Evolutionary conservation across 208 protist species (phyloP), one percentile per base, ranked within the genome.

Genomic region (Trypanosoma boissoni): DNA sequence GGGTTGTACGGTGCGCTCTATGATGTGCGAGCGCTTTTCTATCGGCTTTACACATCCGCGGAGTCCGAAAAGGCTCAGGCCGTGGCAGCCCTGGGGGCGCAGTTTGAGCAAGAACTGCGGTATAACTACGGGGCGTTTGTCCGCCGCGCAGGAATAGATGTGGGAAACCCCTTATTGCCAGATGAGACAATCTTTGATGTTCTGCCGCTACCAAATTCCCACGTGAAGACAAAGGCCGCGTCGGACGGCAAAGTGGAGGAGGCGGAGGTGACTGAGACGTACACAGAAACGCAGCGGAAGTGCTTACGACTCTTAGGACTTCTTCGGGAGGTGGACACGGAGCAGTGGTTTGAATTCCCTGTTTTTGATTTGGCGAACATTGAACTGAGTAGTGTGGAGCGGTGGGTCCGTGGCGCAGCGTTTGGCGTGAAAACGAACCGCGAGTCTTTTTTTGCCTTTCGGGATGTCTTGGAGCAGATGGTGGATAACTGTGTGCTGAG

Each of bases 321-420:
- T 27, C 61, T 95, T 28, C 69, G 69, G 32, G 42, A 53, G 14
- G 57, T 80, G 20, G 88, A 95, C 50, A 57, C 45, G 8, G 57
- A 92, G 5, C 53, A 72, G 24, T 95, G 84, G 83, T 95, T 92
- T 64, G 68, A 80, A 16, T 68, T 89, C 7, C 88, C 88, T 0
- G 77, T 83, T 0, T 92, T 91, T 58, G 82, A 91, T 51, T 58
- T 87, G 16, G 80, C 78, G 12, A 91, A 88, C 53, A 44, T 85
- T 20, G 88, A 95, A 57, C 81, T 95, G 24, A 74, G 58, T 18
- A 91, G 77, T 43, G 31, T 95, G 12, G 56, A 72, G 4, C 59
- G 66, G 36, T 95, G 83, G 80, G 49, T 95, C 18, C 31, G 42
- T 20, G 68, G 78, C 27, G 23, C 39, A 5, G 41, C 37, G 16